phyloP scores from a whole-genome alignment of 2,329 filamentous ascomycete genomes.

The Neofusicoccum umdonicola region DNA sequence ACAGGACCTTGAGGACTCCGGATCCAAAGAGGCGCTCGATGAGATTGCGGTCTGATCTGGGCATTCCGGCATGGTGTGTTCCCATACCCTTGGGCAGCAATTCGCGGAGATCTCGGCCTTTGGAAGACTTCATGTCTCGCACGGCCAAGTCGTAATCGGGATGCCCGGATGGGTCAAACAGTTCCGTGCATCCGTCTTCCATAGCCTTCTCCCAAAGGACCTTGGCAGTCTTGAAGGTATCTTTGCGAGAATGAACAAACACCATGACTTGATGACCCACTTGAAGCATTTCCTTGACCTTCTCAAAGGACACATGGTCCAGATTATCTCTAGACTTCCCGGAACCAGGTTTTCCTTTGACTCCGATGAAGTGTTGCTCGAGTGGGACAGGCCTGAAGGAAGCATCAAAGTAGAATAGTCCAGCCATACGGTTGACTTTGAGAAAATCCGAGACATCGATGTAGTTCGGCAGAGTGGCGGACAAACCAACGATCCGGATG shows the following conservation, averaged over 20 bases:
- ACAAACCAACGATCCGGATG: conserved; percentile 93
- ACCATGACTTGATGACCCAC: conserved; percentile 98
- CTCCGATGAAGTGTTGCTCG: conserved; percentile 95
- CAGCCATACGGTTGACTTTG: conserved; percentile 88
- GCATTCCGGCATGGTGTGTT: conserved; percentile 96
- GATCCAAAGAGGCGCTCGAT: conserved; percentile 89
- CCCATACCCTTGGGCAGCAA: conserved; percentile 87
- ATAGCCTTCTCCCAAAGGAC: conserved; percentile 82
- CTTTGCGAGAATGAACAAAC: conserved; percentile 94
- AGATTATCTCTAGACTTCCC: conserved; percentile 85
- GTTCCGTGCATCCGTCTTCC: conserved; percentile 73
- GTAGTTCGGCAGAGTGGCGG: conserved; percentile 94
- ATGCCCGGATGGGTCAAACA: conserved; percentile 79
- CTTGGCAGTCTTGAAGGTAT: conserved; percentile 84
- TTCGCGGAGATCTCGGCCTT: conserved; percentile 83
- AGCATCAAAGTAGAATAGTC: conserved; percentile 93
- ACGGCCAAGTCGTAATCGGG: conserved; percentile 77
- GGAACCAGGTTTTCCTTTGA: conserved; percentile 83
- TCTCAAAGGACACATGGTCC: conserved; percentile 84
- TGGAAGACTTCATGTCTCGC: conserved; percentile 80
- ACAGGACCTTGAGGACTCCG: conserved; percentile 93
- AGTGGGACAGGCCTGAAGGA: conserved; percentile 95
- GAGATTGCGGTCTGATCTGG: conserved; percentile 88
- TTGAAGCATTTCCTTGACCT: conserved; percentile 89
- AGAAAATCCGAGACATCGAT: conserved; percentile 96